A percentile compares a stretch with the other conserved stretches of the same genome.
These are phyloP conservation scores for Colletotrichum kahawae DNA, from an alignment of 2,329 filamentous ascomycete species.

Conservation along the genomic window DNA sequence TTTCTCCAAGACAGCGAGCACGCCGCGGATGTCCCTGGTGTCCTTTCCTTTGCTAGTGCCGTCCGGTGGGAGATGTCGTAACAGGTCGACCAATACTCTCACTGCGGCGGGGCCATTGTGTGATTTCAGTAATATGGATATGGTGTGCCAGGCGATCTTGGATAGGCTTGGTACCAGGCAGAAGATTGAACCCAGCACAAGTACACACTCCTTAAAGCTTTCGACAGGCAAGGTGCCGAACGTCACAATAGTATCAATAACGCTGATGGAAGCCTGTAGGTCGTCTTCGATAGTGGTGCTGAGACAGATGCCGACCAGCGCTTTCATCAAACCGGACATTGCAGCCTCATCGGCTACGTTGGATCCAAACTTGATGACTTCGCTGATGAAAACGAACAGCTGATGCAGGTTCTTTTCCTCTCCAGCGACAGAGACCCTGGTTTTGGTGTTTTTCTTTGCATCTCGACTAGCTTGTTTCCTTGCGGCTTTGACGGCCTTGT, in stretches of 20 bases:
- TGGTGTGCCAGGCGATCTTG: conserved; percentile 71
- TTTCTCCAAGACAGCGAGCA: conserved; percentile 67
- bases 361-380: conserved; percentile 78
- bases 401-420: conserved; percentile 68
- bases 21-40: conserved; percentile 64
- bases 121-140: conserved; percentile 74
- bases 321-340: conserved; percentile 64
- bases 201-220: conserved; percentile 69
- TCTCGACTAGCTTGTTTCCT: conserved; percentile 52
- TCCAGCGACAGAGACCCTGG: conserved; percentile 43
- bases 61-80: conserved; percentile 53
- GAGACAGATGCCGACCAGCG: conserved; percentile 70
- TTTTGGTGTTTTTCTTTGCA: conserved; percentile 42
- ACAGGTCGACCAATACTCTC: conserved; percentile 66
- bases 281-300: conserved; percentile 70
- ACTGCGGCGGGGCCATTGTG: conserved; percentile 76
- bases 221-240: conserved; percentile 71
- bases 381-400: conserved; percentile 69
- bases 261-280: conserved; percentile 68
- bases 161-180: conserved; percentile 66
- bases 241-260: conserved; percentile 74
- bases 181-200: conserved; percentile 75
- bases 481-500: conserved; percentile 56
- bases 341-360: conserved; percentile 69
- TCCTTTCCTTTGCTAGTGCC: conserved; percentile 54